A percentile compares a stretch with the other conserved stretches of the same genome.
Conservation (phyloP, 2,329 filamentous ascomycete species). For the Metarhizium humberi region DNA sequence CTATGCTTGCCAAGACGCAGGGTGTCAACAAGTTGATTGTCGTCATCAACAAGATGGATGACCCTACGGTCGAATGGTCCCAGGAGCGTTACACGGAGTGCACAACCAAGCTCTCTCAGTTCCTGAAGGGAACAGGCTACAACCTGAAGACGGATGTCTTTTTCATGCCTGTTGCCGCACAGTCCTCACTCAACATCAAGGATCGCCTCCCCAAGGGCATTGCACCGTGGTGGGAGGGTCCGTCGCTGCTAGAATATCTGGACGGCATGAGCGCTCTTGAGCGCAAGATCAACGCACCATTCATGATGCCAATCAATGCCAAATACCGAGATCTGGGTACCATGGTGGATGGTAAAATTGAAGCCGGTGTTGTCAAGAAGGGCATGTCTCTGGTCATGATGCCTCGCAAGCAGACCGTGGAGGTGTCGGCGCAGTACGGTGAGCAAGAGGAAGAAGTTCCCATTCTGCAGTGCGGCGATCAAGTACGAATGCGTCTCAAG, state of each 20-base stretch:
- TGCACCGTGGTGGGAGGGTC: constrained; percentile 78
- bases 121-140: constrained; percentile 88
- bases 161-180: constrained; percentile 94
- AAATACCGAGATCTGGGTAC: constrained; percentile 98
- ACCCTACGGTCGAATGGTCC: constrained; percentile 92
- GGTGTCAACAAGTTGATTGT: constrained; percentile 95
- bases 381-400: constrained; percentile 81
- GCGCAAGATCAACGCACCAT: constrained; percentile 91
- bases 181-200: constrained; percentile 80
- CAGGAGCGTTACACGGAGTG: constrained; percentile 90
- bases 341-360: constrained; percentile 95
- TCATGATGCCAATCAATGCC: constrained; percentile 97
- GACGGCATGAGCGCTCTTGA: constrained; percentile 88
- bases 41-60: constrained; percentile 99
- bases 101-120: constrained; percentile 74
- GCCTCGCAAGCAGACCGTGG: constrained; percentile 79
- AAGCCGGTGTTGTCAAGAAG: constrained; percentile 91
- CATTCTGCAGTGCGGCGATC: constrained; percentile 82
- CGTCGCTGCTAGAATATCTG: constrained; percentile 90
- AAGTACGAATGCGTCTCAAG: constrained; percentile 83
- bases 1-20: constrained; percentile 94
- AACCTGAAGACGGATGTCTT: constrained; percentile 87
- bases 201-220: constrained; percentile 69
- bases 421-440: constrained; percentile 79
- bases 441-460: constrained; percentile 90